Conservation (phyloP, 2,329 filamentous ascomycete species). For the Colletotrichum sp. region DNA sequence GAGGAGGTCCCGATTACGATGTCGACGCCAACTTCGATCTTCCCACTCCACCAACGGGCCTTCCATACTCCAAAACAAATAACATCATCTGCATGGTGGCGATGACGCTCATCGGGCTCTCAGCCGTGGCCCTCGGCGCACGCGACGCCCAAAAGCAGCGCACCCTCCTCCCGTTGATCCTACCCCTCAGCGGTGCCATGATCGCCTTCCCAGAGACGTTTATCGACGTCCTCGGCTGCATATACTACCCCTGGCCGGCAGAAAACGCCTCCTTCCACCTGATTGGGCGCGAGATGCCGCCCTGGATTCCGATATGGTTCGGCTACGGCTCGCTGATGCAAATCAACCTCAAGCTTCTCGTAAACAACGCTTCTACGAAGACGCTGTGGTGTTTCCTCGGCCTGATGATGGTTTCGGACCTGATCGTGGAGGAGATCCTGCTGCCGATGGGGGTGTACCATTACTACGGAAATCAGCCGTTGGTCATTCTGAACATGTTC, state of each 20-base stretch:
- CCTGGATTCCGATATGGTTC: not conserved
- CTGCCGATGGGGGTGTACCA: not conserved
- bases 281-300: not conserved
- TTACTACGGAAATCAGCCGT: not conserved
- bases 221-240: not conserved
- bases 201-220: not conserved
- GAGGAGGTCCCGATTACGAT: not conserved
- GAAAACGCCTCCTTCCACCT: not conserved
- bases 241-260: not conserved
- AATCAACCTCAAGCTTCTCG: not conserved
- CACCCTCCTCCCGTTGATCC: not conserved
- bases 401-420: not conserved
- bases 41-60: not conserved
- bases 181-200: not conserved
- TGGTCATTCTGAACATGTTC: not conserved
- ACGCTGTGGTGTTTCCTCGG: not conserved
- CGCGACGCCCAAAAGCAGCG: not conserved
- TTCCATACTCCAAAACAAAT: accelerated
- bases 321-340: not conserved
- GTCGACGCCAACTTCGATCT: accelerated
- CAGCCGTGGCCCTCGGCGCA: not conserved
- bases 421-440: not conserved
- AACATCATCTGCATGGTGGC: not conserved
- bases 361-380: not conserved
- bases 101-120: not conserved